Evolutionary conservation across 2,329 filamentous ascomycete species (phyloP).

Genomic region (Knoxdaviesia capensis): DNA sequence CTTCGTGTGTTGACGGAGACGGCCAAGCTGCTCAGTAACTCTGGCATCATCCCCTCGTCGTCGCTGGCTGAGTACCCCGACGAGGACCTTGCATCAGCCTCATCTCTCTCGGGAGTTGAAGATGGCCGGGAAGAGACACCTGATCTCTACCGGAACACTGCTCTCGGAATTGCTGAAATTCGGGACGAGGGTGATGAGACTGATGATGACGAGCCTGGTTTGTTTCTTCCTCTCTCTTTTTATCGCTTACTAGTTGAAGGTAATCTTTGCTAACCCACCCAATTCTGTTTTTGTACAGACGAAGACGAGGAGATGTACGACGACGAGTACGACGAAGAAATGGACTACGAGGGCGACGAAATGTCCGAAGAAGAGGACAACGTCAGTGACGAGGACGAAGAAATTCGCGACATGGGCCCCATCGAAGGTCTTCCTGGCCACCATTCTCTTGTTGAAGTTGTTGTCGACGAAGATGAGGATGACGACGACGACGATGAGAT

Average conservation of each 20-base stretch:
- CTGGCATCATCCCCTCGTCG: constrained; percentile 49
- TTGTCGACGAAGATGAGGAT: constrained; percentile 53
- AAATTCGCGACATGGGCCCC: constrained; percentile 62
- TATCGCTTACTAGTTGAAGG: constrained; percentile 4
- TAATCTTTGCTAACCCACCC: constrained; percentile 3
- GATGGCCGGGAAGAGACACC: constrained; percentile 87
- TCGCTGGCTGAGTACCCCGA: constrained; percentile 51
- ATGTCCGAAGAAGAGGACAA: constrained; percentile 68
- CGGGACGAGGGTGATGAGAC: constrained; percentile 39
- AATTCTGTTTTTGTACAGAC: constrained; percentile 14
- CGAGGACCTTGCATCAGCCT: constrained; percentile 72
- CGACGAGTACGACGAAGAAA: constrained; percentile 78
- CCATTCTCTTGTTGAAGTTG: constrained; percentile 47
- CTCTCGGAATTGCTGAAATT: constrained; percentile 83
- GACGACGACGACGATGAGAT: constrained; percentile 40
- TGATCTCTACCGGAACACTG: constrained; percentile 90
- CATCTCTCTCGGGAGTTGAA: constrained; percentile 74
- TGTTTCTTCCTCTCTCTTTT: constrained; percentile 4
- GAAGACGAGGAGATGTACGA: constrained; percentile 88
- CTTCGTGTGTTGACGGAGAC: constrained; percentile 74
- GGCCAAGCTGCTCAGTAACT: constrained; percentile 67
- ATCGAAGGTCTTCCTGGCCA: constrained; percentile 56
- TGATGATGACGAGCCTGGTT: constrained; percentile 29
- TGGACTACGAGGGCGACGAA: constrained; percentile 75
- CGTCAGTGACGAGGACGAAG: constrained; percentile 78